These are phyloP conservation scores for Magnusiomyces paraingens DNA, from an alignment of 1,139 yeast species.

Conservation along the genomic window DNA sequence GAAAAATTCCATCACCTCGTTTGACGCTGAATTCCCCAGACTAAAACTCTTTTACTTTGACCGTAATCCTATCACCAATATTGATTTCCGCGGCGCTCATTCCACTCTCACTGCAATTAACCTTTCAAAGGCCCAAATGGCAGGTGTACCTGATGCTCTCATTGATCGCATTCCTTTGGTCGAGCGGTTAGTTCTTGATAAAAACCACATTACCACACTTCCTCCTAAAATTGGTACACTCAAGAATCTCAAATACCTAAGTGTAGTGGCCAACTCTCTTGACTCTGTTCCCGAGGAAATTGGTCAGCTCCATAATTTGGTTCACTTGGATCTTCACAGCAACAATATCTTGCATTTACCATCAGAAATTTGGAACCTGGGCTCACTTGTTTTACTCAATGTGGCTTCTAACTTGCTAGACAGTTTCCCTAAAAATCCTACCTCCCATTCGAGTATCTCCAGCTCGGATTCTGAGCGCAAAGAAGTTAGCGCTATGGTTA, in stretches of 20 bases:
- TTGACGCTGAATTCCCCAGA: slow-evolving; percentile 43
- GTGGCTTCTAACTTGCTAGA: slow-evolving; percentile 74
- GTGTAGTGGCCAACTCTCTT: slow-evolving; percentile 69
- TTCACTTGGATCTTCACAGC: slow-evolving; percentile 72
- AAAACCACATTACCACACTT: slow-evolving; percentile 71
- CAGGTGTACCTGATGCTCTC: slow-evolving; percentile 63
- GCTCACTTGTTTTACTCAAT: slow-evolving; percentile 54
- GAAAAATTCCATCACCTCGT: slow-evolving; percentile 69
- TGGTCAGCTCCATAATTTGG: slow-evolving; percentile 54
- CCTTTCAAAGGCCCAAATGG: slow-evolving; percentile 73
- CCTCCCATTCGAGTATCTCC: slow-evolving; percentile 12
- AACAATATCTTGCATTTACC: slow-evolving; percentile 75
- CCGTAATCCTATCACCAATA: slow-evolving; percentile 76
- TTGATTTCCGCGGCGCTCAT: slow-evolving; percentile 52
- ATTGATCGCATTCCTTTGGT: slow-evolving; percentile 56
- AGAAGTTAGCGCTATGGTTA: not conserved
- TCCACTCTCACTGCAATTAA: slow-evolving; percentile 65
- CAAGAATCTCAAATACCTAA: slow-evolving; percentile 54
- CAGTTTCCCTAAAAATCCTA: slow-evolving; percentile 47
- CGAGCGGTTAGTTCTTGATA: slow-evolving; percentile 70
- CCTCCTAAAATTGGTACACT: slow-evolving; percentile 66
- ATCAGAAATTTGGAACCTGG: slow-evolving; percentile 59
- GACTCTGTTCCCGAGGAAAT: slow-evolving; percentile 66
- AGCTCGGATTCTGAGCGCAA: slow-evolving; percentile 10
- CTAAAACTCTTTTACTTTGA: slow-evolving; percentile 44